Evolutionary conservation across 331 rosid genomes (phyloP).

Genomic region (Phaseolus coccineus): DNA sequence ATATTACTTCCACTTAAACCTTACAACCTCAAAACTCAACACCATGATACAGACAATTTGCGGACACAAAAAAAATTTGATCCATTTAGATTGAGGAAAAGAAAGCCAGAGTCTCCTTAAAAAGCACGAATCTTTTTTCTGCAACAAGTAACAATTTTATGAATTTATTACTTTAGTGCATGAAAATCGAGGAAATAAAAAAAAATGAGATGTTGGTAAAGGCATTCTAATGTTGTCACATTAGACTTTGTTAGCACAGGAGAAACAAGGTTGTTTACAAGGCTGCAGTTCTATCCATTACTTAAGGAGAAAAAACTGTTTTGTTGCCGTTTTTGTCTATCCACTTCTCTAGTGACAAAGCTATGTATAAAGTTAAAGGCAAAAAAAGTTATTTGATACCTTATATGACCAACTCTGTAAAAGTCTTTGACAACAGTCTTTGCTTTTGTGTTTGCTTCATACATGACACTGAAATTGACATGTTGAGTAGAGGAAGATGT

Average conservation of each 20-base stretch:
- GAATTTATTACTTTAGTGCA: constrained; percentile 2
- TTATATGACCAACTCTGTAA: constrained; percentile 32
- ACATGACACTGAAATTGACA: constrained; percentile 32
- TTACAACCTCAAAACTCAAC: not conserved
- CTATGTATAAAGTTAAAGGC: constrained; percentile 17
- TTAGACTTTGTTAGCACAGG: constrained; percentile 43
- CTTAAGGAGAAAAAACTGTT: constrained; percentile 45
- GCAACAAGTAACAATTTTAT: not conserved
- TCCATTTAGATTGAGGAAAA: not conserved
- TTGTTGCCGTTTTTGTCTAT: constrained; percentile 39
- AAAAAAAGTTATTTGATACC: not conserved
- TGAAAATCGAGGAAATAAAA: not conserved
- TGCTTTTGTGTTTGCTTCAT: constrained; percentile 35
- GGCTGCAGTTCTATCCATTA: constrained; percentile 37
- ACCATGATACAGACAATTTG: not conserved
- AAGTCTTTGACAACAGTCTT: constrained; percentile 23
- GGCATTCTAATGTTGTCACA: constrained; percentile 20
- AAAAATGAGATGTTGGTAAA: not conserved
- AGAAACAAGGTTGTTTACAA: constrained; percentile 45
- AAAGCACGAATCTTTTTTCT: not conserved
- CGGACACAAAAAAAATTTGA: not conserved
- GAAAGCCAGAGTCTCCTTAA: constrained; percentile 12
- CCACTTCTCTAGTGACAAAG: constrained; percentile 20
- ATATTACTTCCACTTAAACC: not conserved
- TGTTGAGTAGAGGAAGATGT: not conserved